Conservation (phyloP, 1,284 basidiomycete genomes). For the Boletus sp. region DNA sequence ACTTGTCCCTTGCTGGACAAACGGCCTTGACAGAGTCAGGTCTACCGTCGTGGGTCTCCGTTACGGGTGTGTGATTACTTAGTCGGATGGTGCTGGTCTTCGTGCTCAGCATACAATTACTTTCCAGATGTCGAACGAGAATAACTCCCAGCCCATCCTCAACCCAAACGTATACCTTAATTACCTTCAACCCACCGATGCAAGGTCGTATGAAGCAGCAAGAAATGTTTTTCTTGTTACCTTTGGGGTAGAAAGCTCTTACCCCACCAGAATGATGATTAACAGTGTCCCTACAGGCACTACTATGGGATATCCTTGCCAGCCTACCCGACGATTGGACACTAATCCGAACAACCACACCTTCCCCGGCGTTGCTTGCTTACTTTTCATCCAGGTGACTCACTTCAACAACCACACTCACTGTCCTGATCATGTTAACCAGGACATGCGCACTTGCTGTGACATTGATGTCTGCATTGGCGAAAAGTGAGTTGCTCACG, state of each 20-base stretch:
- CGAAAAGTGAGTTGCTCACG: constrained; percentile 19
- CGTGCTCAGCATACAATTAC: neutral
- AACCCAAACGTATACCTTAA: constrained; percentile 27
- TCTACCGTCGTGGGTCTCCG: no score
- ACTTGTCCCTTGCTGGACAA: no score
- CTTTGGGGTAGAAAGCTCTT: constrained; percentile 18
- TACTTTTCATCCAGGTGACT: constrained; percentile 29
- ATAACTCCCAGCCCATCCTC: constrained; percentile 13
- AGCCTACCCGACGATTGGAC: constrained; percentile 21
- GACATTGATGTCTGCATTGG: constrained; percentile 17
- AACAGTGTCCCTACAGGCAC: constrained; percentile 17
- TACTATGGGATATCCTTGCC: constrained; percentile 27
- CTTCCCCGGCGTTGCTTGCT: constrained; percentile 19
- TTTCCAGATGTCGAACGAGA: constrained; percentile 9
- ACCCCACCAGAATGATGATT: neutral
- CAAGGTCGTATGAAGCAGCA: constrained; percentile 21
- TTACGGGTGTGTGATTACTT: neutral
- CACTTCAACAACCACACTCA: neutral
- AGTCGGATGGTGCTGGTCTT: neutral
- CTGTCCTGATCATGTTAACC: constrained; percentile 7
- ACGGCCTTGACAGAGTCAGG: no score
- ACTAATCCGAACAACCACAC: constrained; percentile 16
- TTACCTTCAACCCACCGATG: constrained; percentile 23
- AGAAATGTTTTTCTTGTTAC: constrained; percentile 24
- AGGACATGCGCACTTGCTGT: constrained; percentile 21